Base-by-base conservation (phyloP, 805 yeast species). In the Isabelozyma rhagii region DNA sequence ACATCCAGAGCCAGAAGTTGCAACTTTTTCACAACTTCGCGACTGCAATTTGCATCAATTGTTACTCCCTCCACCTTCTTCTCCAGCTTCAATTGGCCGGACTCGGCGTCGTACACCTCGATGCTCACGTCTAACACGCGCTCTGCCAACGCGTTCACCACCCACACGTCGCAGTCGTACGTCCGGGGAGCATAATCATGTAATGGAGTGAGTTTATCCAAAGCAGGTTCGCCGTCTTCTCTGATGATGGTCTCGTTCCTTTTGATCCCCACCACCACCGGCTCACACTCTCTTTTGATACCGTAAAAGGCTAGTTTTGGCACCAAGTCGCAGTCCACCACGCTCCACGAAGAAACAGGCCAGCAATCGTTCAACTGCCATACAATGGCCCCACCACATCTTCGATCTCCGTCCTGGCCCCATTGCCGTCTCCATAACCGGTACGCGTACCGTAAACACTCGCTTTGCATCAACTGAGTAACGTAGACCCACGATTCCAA, bases 321-420 rank as follows among this genome's bases (percentile, higher is more conserved):
- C 27, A 73, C 58, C 39, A 57, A 58, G 47, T 62, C 72, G 49
- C 57, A 71, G 54, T 79, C 83, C 15, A 71, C 64, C 28, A 78
- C 60, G 0, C 82, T 63, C 83, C 83, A 79, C n/a, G 75, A 67
- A 1, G 81, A 69, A 2, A 68, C 77, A 1, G 83, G 83, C 78
- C 81, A 78, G 50, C 80, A 77, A 56, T 79, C 83, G 52, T 79
- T 77, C 25, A 76, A 57, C 59, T 79, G 83, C 83, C 83, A 79
- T 7, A 79, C 81, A 39, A 79, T 58, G 4, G 78, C 72, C 3
- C 83, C 83, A 13, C 79, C 76, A 40, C 60, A 58, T 39, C 67
- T 63, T 41, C 77, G 65, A 38, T 63, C 55, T 2, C 68, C 67
- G 4, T 59, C 59, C 4, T 60, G 63, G 28, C 64, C 62, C 83